Percentiles rank a stretch among this genome's conserved stretches.
Evolutionary conservation across 768 basidiomycete genomes (phyloP).

Genomic region (Naganishia friedmannii): DNA sequence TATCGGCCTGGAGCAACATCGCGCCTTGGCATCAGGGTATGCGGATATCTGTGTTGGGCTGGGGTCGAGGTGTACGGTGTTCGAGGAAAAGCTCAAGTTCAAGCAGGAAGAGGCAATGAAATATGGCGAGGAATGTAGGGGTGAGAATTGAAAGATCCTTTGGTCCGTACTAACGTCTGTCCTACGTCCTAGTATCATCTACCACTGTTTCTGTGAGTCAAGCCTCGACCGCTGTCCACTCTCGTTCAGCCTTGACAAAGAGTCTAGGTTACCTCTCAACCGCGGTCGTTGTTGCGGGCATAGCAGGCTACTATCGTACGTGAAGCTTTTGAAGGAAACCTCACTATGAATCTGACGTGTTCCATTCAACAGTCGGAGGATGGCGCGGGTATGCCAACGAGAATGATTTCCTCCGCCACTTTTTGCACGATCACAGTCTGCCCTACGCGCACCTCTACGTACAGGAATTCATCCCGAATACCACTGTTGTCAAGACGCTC

Average conservation of each 20-base stretch:
- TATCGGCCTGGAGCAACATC: conserved; percentile 5
- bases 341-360: not conserved
- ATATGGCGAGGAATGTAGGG: not conserved
- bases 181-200: not conserved
- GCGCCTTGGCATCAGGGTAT: not conserved
- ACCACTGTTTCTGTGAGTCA: not conserved
- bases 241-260: not conserved
- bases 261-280: not conserved
- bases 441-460: conserved; percentile 10
- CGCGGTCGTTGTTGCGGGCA: not conserved
- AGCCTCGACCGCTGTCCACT: not conserved
- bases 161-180: not conserved
- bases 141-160: not conserved
- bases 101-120: conserved; percentile 14
- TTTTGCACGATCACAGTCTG: conserved; percentile 8
- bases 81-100: conserved; percentile 18
- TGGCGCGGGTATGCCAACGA: not conserved
- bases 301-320: conserved; percentile 8
- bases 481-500: not conserved
- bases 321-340: not conserved
- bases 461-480: conserved; percentile 2
- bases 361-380: not conserved
- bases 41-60: not conserved
- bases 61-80: conserved; percentile 8
- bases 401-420: not conserved